Base-by-base conservation (phyloP, 805 yeast genomes). In the Yarrowia alimentaria region DNA sequence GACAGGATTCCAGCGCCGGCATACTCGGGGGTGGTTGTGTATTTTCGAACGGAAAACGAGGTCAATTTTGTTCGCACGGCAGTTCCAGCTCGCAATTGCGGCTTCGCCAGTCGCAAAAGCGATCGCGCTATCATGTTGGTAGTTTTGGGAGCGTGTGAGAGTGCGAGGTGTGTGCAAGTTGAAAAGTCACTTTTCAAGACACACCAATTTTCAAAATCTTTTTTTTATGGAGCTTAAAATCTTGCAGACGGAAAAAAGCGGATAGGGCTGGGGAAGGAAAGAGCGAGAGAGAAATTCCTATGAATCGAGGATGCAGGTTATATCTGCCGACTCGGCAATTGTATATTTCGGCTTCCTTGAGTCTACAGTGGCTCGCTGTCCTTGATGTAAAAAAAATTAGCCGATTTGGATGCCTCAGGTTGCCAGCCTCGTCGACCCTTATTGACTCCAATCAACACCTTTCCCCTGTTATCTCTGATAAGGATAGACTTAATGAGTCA, bases 1-100 rank as follows among this genome's bases (percentile, higher is more conserved):
- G 62, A 59, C 49, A 67, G 62, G 50, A 67, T 64, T 12, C 70
- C 69, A 8, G 70, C 71, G 11, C 71, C 71, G 13, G 64, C 68
- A 37, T 67, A 67, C 51, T 56, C 42, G 43, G 47, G 33, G 25
- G 32, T 26, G 47, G 47, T 13, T 40, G 47, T 40, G 47, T 40
- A 40, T 18, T 26, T 40, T 40, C 47, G 32, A 7, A 37, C 12
- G 22, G 17, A 17, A 22, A 37, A 25, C 31, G 11, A 5, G 14
- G 31, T 37, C 17, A 37, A 24, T n/a, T 37, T 37, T 30, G 43
- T 37, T 37, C 43, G 43, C 31, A 37, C 43, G 8, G 45, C 47
- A 8, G 11, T 40, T 26, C 45, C 45, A 19, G 47, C 47, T 40
- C 47, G 47, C 47, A 40, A 40, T 40, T 40, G 47, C 47, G 47